phyloP scores from a whole-genome alignment of 164 flowering plant genomes.

The Vitis rotundifolia region DNA sequence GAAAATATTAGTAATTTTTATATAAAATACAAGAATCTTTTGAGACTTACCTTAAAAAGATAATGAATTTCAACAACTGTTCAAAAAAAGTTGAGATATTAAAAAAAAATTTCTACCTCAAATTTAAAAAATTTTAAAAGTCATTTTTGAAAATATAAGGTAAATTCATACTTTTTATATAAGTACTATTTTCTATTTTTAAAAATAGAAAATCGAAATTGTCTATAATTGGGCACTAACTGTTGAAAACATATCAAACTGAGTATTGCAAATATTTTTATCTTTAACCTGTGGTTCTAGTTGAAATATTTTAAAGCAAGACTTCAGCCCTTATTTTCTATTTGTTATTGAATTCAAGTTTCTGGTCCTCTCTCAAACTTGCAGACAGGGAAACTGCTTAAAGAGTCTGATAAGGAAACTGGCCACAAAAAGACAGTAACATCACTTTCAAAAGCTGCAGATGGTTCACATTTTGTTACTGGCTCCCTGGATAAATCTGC shows the following conservation, averaged over 20 bases:
- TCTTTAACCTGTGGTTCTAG: not conserved
- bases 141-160: too few relatives aligned
- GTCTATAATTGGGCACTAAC: too few relatives aligned
- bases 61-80: too few relatives aligned
- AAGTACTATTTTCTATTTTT: too few relatives aligned
- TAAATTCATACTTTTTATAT: too few relatives aligned
- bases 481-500: conserved; percentile 93
- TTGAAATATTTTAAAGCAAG: not conserved
- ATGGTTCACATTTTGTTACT: conserved; percentile 83
- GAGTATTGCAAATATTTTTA: not conserved
- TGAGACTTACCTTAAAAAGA: too few relatives aligned
- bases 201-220: too few relatives aligned
- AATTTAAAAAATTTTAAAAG: too few relatives aligned
- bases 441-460: conserved; percentile 72
- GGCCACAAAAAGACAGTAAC: conserved; percentile 84
- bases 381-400: conserved; percentile 89
- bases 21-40: too few relatives aligned
- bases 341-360: conserved; percentile 4
- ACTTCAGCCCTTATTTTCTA: not conserved
- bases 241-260: not conserved
- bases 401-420: conserved; percentile 70
- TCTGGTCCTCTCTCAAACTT: conserved; percentile 8
- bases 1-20: too few relatives aligned
- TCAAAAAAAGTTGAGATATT: too few relatives aligned
- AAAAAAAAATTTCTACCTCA: too few relatives aligned